phyloP scores from a whole-genome alignment of 805 yeast genomes.

The Starmerella etchellsii region DNA sequence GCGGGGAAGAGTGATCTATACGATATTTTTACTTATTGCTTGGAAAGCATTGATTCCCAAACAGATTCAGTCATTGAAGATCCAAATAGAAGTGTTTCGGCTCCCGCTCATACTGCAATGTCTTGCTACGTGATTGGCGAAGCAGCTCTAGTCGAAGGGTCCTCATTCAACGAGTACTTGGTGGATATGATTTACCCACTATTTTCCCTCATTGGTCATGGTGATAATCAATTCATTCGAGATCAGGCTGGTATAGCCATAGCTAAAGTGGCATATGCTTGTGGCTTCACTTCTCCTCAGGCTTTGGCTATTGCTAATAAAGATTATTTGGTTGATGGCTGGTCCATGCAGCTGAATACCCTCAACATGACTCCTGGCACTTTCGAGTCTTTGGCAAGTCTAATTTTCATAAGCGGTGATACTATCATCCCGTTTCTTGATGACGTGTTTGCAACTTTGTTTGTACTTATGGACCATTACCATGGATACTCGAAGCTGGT shows the following conservation, averaged over 20 bases:
- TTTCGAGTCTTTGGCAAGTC: slow-evolving; percentile 52
- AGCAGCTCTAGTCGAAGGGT: slow-evolving; percentile 10
- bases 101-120: slow-evolving; percentile 12
- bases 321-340: slow-evolving; percentile 68
- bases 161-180: slow-evolving; percentile 41
- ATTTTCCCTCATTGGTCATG: slow-evolving; percentile 53
- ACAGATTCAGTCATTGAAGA: background rate
- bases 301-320: slow-evolving; percentile 50
- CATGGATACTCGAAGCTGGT: slow-evolving; percentile 69
- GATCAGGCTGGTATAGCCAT: slow-evolving; percentile 43
- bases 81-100: background rate
- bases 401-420: slow-evolving; percentile 59
- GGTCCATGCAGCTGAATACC: slow-evolving; percentile 57
- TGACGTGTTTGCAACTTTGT: slow-evolving; percentile 64
- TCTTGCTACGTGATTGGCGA: slow-evolving; percentile 16
- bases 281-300: slow-evolving; percentile 42
- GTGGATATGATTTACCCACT: slow-evolving; percentile 63
- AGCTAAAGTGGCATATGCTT: slow-evolving; percentile 36
- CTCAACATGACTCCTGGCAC: slow-evolving; percentile 64
- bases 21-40: slow-evolving; percentile 16
- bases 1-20: slow-evolving; percentile 1
- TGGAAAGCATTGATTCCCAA: slow-evolving; percentile 5
- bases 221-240: slow-evolving; percentile 35
- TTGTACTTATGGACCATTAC: slow-evolving; percentile 65
- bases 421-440: slow-evolving; percentile 49